phyloP scores from a whole-genome alignment of 805 yeast genomes.

The Candida yuanshanica region DNA sequence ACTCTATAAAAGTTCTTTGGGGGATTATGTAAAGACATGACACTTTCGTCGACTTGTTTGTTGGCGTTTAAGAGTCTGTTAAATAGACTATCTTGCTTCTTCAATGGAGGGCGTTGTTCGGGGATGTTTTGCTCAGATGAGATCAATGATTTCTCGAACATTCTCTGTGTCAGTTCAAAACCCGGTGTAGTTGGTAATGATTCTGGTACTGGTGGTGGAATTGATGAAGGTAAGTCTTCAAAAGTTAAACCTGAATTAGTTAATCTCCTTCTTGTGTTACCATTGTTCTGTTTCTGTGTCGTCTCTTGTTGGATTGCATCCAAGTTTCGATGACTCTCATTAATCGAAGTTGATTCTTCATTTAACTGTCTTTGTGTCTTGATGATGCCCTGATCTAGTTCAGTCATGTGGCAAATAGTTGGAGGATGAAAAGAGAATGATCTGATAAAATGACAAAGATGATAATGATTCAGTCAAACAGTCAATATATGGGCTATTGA shows the following conservation, averaged over 20 bases:
- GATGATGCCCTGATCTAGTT: neutral
- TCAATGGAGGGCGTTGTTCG: too few relatives aligned
- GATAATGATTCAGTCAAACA: too few relatives aligned
- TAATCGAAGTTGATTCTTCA: too few relatives aligned
- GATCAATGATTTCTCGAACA: neutral
- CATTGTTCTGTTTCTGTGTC: neutral
- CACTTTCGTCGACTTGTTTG: neutral
- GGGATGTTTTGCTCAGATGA: neutral
- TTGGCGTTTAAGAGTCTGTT: neutral
- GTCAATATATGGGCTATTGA: too few relatives aligned
- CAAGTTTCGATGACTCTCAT: neutral
- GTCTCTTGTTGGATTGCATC: neutral
- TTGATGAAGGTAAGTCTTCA: conserved; percentile 1
- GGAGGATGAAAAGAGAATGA: too few relatives aligned
- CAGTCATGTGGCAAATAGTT: neutral
- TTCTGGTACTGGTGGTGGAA: conserved; percentile 36
- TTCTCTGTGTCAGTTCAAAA: conserved; percentile 19
- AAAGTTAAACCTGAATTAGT: neutral
- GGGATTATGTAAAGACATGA: conserved; percentile 39
- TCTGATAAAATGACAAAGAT: too few relatives aligned
- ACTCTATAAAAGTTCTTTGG: conserved; percentile 39
- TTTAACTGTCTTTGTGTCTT: neutral
- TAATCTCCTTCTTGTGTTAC: neutral
- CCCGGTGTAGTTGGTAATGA: conserved; percentile 39
- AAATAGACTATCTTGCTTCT: neutral